These are phyloP conservation scores for Diaporthe sp. DNA, from an alignment of 2,329 filamentous ascomycete species.

Conservation along the genomic window DNA sequence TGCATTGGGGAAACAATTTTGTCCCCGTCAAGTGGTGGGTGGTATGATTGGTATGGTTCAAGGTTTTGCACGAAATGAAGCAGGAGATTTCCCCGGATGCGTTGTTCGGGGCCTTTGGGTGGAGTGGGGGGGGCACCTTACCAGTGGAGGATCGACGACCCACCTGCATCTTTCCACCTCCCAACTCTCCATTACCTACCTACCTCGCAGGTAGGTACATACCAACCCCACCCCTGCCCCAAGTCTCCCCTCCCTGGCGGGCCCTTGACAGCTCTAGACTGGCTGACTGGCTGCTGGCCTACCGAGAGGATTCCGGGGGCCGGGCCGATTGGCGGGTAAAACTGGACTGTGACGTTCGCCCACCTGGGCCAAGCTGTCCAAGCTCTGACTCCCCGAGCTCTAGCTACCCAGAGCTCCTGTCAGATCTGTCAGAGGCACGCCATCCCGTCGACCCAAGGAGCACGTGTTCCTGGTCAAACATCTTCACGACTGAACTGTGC, in stretches of 20 bases:
- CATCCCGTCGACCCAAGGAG: not conserved
- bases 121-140: not conserved
- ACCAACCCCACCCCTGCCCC: not conserved
- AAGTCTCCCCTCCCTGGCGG: not conserved
- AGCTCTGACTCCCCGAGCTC: not conserved
- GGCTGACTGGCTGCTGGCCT: not conserved
- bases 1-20: not conserved
- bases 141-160: not conserved
- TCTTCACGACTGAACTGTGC: not conserved
- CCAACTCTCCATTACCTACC: no score
- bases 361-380: not conserved
- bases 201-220: no score
- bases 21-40: not conserved
- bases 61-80: constrained; percentile 14
- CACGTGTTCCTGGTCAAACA: not conserved
- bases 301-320: not conserved
- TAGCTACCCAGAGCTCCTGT: no score
- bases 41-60: not conserved
- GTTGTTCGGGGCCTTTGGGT: not conserved
- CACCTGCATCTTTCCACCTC: not conserved
- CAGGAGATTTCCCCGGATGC: constrained; percentile 20
- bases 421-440: not conserved
- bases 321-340: constrained; percentile 14
- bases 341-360: not conserved
- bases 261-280: not conserved